phyloP scores from a whole-genome alignment of 371 early-diverging fungal genomes.

The Mortierella sp. region DNA sequence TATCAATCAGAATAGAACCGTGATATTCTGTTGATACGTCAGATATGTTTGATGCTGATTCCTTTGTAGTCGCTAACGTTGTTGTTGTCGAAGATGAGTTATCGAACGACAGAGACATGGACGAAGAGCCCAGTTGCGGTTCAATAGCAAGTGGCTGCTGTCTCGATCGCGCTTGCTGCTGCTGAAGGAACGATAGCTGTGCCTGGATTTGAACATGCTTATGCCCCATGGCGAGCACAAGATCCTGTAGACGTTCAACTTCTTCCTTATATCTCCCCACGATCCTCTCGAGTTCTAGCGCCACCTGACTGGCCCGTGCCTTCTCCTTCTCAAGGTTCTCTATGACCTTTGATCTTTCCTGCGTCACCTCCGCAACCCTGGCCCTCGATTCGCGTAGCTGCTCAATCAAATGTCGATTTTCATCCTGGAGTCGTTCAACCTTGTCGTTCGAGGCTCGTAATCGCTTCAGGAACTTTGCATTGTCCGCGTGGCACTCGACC shows the following conservation, averaged over 20 bases:
- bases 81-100: constrained; percentile 4
- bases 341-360: constrained; percentile 4
- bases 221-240: constrained; percentile 34
- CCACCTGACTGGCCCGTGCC: constrained; percentile 16
- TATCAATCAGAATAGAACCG: constrained; percentile 16
- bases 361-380: constrained; percentile 10
- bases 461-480: constrained; percentile 41
- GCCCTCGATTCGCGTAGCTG: constrained; percentile 36
- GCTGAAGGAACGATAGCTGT: constrained; percentile 19
- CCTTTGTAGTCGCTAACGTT: background rate
- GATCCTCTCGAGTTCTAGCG: constrained; percentile 24
- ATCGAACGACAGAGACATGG: too few relatives aligned
- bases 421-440: constrained; percentile 32
- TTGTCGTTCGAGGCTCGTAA: constrained; percentile 20
- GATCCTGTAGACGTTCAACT: constrained; percentile 33
- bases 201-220: constrained; percentile 33
- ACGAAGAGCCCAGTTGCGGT: too few relatives aligned
- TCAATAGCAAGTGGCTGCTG: constrained; percentile 5
- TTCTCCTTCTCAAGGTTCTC: constrained; percentile 20
- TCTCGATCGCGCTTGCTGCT: background rate
- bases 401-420: constrained; percentile 40
- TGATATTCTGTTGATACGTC: constrained; percentile 1
- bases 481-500: constrained; percentile 36
- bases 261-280: constrained; percentile 27
- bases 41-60: background rate